Base-by-base conservation (phyloP, 2,329 filamentous ascomycete species). In the Thelonectria olida region DNA sequence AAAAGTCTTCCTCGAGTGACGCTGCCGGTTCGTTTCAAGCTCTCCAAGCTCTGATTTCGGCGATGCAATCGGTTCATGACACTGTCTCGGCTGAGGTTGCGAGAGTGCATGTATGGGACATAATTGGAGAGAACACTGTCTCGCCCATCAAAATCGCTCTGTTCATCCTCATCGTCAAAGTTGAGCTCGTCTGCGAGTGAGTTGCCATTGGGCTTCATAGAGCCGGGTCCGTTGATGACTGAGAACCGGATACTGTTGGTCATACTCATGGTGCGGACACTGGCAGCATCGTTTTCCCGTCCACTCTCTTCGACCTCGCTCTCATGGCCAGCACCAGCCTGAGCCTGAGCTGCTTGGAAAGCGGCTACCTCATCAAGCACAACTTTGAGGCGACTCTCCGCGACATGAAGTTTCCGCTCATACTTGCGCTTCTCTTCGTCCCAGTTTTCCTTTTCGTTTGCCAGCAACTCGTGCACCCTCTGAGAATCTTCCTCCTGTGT, bases 141-240 rank as follows among this genome's bases (percentile, higher is more conserved):
- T 36, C 88, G 86, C 2, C 89, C 89, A 50, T 92, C 90, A 44
- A 90, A 85, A 64, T 94, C 89, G 34, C 91, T 90, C 64, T 91
- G 81, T 55, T 88, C 85, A 28, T 94, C 92, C 57, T 95, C 92
- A 62, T 92, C 91, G 58, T 94, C 92, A 63, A 97, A 91, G 63
- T 92, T 90, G 55, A 99, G 84, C 78, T 99, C 96, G 69, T 98
- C 94, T 1, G 96, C 96, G 39, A 99, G 83, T 64, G 91, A 97
- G 61, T 93, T 78, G 2, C 90, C 91, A 68, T 88, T 88, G 4
- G 80, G 72, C 72, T 89, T 90, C 19, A 80, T 78, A 9, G 80
- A 76, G 4, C 83, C 85, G 7, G 79, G 77, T n/a, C 84, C 82
- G 64, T 84, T 89, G 63, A 91, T 81, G 22, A 90, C 79, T 2